Evolutionary conservation across 2,329 filamentous ascomycete genomes (phyloP).

Genomic region (Neofusicoccum sp.): DNA sequence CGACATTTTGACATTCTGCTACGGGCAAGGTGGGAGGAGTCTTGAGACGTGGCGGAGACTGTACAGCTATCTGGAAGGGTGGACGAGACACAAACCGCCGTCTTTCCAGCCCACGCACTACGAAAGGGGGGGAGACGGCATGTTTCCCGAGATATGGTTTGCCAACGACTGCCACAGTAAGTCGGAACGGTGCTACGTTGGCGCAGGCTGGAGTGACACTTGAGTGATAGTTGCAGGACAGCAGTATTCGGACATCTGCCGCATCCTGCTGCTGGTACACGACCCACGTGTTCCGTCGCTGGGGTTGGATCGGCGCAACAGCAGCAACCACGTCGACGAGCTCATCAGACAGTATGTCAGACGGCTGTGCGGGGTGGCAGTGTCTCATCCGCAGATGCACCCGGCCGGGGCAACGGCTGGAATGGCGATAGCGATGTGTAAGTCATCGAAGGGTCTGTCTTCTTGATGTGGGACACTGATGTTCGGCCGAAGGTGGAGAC

Average conservation of each 20-base stretch:
- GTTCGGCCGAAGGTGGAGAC: slow-evolving; percentile 31
- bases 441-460: background rate
- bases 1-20: slow-evolving; percentile 26
- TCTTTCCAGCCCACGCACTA: background rate
- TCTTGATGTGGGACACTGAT: background rate
- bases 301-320: background rate
- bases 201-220: background rate
- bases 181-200: too few species aligned
- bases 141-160: slow-evolving; percentile 2
- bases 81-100: background rate
- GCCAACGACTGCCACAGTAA: background rate
- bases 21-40: background rate
- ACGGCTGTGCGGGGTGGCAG: background rate
- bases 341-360: background rate
- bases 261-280: background rate
- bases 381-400: background rate
- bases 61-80: background rate
- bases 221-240: background rate
- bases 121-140: background rate
- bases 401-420: background rate
- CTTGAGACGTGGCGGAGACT: background rate
- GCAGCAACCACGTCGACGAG: background rate
- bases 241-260: slow-evolving; percentile 5
- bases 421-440: slow-evolving; percentile 8
- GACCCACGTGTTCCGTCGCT: background rate